These are phyloP conservation scores for Polygonum maritimum DNA, from an alignment of 148 eudicot species.

Conservation along the genomic window DNA sequence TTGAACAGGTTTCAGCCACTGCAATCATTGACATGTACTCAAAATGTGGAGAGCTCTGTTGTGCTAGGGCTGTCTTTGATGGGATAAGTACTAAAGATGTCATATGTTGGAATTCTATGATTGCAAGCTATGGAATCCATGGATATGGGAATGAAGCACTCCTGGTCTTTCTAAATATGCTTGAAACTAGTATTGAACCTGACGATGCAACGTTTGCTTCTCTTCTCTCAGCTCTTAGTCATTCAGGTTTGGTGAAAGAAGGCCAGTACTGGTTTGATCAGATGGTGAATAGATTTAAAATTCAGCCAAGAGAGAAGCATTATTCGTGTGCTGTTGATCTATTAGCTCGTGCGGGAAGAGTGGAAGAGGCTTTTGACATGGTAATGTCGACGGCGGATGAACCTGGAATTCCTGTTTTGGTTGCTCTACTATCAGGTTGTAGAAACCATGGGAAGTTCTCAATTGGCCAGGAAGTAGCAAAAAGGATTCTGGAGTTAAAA, in stretches of 20 bases:
- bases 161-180: conserved; percentile 44
- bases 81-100: conserved; percentile 6
- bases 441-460: conserved; percentile 32
- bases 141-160: conserved; percentile 56
- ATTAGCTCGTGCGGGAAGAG: conserved; percentile 41
- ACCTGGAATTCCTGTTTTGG: conserved; percentile 52
- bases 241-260: conserved; percentile 40
- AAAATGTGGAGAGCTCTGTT: conserved; percentile 18
- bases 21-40: conserved; percentile 66
- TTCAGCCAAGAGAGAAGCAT: conserved; percentile 33
- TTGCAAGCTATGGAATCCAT: conserved; percentile 25
- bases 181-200: conserved; percentile 30
- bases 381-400: conserved; percentile 32
- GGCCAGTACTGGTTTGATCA: conserved; percentile 37
- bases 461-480: conserved; percentile 35
- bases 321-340: conserved; percentile 51
- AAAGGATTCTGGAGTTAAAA: conserved; percentile 30
- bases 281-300: conserved; percentile 31
- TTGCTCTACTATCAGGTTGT: conserved; percentile 49
- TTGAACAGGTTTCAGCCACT: conserved; percentile 36
- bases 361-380: conserved; percentile 41
- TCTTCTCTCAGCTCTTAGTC: conserved; percentile 62
- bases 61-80: conserved; percentile 14
- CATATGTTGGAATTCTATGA: conserved; percentile 22
- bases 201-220: conserved; percentile 72